Evolutionary conservation across 768 basidiomycete species (phyloP), one percentile per base, ranked within the genome.

Genomic region (Termitomyces titanicus): DNA sequence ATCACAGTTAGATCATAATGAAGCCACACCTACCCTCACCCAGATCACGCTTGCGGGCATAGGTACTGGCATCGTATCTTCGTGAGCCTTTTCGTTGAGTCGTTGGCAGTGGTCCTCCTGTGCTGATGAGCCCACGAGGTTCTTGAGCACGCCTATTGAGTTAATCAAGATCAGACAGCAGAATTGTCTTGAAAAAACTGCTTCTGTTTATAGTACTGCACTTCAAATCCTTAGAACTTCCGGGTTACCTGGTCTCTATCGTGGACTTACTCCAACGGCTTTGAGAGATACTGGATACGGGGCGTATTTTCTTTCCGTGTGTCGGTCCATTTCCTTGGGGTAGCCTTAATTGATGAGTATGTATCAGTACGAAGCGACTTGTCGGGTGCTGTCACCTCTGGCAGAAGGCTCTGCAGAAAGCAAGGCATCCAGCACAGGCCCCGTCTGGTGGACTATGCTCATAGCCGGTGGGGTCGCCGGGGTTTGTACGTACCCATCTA

Each of bases 131-230:
- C 35, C 29, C 12, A 48, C 39, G 25, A 92, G 91, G 5, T 61
- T 91, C 10, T 69, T 95, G 53, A 89, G 91, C 2, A 86, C 89
- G 1, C 93, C 94, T 0, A 89, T 86, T 8, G 94, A 96, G 60
- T 79, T 94, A 1, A 77, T 96, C 72, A 96, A 96, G 76, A 92
- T 94, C 66, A 80, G 87, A 33, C 88, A 90, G 61, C 89, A 92
- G 61, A 78, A 81, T 29, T 69, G 79, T 51, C 67, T 83, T 46
- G 63, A 72, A 44, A 68, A 72, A 49, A 73, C 79, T 3, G 73
- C 79, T 7, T 81, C 81, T 20, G 79, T 83, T 0, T 64, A 74
- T 10, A 70, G 74, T 20, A 78, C 94, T n/a, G 77, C 83, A 3
- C 66, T 74, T 40, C 68, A 76, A 47, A 84, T 94, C 25, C 72